Evolutionary conservation across 2,329 filamentous ascomycete species (phyloP).

Genomic region (Lachnellula cervina): DNA sequence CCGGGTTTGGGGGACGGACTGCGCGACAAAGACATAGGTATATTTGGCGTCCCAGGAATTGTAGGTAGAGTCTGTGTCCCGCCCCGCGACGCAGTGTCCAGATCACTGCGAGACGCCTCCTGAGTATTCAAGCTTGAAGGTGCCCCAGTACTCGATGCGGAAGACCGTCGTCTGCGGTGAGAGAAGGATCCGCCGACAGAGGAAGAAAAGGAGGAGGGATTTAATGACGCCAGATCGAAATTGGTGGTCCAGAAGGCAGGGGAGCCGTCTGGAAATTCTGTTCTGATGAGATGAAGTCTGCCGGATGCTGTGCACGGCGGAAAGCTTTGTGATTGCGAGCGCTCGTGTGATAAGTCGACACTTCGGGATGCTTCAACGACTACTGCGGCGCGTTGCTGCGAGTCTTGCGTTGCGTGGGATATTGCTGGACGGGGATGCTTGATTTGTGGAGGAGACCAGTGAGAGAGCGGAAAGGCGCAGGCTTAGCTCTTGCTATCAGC

Average conservation of each 20-base stretch:
- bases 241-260: constrained; percentile 29
- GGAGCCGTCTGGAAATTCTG: constrained; percentile 22
- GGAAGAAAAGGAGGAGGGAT: constrained; percentile 47
- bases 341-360: too few relatives aligned
- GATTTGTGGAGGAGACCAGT: too few relatives aligned
- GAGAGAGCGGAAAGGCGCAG: too few relatives aligned
- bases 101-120: constrained; percentile 11
- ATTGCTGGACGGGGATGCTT: too few relatives aligned
- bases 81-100: constrained; percentile 14
- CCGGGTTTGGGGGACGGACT: constrained; percentile 80
- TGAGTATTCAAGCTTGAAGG: constrained; percentile 24
- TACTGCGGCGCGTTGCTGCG: too few relatives aligned
- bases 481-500: too few relatives aligned
- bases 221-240: constrained; percentile 48
- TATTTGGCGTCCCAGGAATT: constrained; percentile 45
- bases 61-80: constrained; percentile 23
- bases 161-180: constrained; percentile 31
- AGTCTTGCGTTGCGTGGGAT: too few relatives aligned
- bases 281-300: too few relatives aligned
- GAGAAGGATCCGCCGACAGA: constrained; percentile 32
- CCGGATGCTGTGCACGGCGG: too few relatives aligned
- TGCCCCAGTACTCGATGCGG: constrained; percentile 27
- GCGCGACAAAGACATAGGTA: constrained; percentile 76
- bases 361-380: too few relatives aligned
- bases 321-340: too few relatives aligned